A percentile compares a stretch with the other conserved stretches of the same genome.
These are phyloP conservation scores for Geranomyces variabilis DNA, from an alignment of 192 early-diverging fungal species.

Conservation along the genomic window DNA sequence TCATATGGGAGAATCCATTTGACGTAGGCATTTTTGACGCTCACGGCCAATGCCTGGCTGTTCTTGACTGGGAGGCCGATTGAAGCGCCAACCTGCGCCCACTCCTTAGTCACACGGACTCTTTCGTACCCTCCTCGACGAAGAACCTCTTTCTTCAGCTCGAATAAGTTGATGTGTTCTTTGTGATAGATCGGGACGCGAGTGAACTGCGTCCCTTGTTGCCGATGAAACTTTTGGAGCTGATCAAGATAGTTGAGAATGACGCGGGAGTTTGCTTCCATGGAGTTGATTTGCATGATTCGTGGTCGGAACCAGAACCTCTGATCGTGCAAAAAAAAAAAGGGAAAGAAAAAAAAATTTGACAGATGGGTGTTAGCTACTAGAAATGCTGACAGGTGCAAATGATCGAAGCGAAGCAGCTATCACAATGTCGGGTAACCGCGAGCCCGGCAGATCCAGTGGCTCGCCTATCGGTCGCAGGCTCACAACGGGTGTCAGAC, in stretches of 20 bases:
- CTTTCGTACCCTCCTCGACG: conserved; percentile 61
- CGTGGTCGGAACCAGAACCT: conserved; percentile 84
- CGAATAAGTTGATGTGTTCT: conserved; percentile 83
- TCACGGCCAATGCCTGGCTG: conserved; percentile 7
- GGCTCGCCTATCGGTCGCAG: too few species aligned
- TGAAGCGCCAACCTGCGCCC: conserved; percentile 75
- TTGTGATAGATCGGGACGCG: conserved; percentile 84
- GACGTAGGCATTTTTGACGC: conserved; percentile 34
- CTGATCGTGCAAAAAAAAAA: conserved; percentile 38
- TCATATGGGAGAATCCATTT: conserved; percentile 55
- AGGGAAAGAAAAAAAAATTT: not conserved
- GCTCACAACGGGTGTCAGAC: too few species aligned
- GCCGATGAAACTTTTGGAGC: conserved; percentile 82
- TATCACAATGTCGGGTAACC: not conserved
- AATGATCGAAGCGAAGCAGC: too few species aligned
- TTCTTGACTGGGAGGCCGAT: conserved; percentile 36
- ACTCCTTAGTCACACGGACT: conserved; percentile 74
- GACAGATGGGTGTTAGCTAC: not conserved
- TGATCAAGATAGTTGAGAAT: conserved; percentile 88
- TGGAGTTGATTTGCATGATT: conserved; percentile 86
- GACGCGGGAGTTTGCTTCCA: conserved; percentile 83
- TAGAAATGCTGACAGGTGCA: too few species aligned
- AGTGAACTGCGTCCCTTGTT: conserved; percentile 68
- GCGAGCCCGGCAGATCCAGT: too few species aligned
- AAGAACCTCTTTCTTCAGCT: conserved; percentile 77